These are phyloP conservation scores for Nothophaeocryptopus gaeumannii DNA, from an alignment of 2,329 filamentous ascomycete genomes.

Conservation along the genomic window DNA sequence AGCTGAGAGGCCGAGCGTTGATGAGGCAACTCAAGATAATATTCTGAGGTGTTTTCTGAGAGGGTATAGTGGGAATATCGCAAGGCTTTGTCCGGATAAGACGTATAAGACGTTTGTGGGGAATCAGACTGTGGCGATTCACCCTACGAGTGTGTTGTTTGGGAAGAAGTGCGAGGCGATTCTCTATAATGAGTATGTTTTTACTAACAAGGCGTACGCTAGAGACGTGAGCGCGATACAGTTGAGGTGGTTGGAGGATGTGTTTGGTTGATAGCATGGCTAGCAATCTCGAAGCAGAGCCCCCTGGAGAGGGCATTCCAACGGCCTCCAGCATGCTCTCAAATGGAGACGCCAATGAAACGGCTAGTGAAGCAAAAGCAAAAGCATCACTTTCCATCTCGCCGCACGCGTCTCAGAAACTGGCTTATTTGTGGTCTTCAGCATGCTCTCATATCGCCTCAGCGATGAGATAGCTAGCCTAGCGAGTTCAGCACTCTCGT, in stretches of 20 bases:
- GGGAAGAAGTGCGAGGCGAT: conserved; percentile 59
- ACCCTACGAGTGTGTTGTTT: conserved; percentile 60
- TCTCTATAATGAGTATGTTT: conserved; percentile 65
- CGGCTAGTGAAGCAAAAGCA: too few relatives aligned
- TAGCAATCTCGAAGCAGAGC: too few relatives aligned
- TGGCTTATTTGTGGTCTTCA: too few relatives aligned
- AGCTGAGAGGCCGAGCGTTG: conserved; percentile 15
- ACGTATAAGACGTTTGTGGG: conserved; percentile 53
- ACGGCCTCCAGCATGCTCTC: too few relatives aligned
- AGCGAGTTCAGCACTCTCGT: too few relatives aligned
- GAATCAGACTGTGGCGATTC: conserved; percentile 62
- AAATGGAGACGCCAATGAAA: too few relatives aligned
- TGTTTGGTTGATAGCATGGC: conserved; percentile 21
- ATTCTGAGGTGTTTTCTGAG: conserved; percentile 58
- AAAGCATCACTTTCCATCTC: too few relatives aligned
- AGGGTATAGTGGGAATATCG: conserved; percentile 61
- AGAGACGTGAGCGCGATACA: conserved; percentile 61
- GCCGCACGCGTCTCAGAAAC: too few relatives aligned
- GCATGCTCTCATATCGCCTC: too few relatives aligned
- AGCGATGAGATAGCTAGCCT: too few relatives aligned
- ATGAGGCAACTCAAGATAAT: conserved; percentile 46
- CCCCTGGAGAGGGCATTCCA: too few relatives aligned
- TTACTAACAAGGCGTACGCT: conserved; percentile 62
- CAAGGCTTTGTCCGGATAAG: conserved; percentile 43
- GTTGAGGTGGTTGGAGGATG: conserved; percentile 60